Percentiles rank a stretch among this genome's conserved stretches.
These are phyloP conservation scores for Letharia lupina DNA, from an alignment of 495 filamentous ascomycete genomes.

Conservation along the genomic window DNA sequence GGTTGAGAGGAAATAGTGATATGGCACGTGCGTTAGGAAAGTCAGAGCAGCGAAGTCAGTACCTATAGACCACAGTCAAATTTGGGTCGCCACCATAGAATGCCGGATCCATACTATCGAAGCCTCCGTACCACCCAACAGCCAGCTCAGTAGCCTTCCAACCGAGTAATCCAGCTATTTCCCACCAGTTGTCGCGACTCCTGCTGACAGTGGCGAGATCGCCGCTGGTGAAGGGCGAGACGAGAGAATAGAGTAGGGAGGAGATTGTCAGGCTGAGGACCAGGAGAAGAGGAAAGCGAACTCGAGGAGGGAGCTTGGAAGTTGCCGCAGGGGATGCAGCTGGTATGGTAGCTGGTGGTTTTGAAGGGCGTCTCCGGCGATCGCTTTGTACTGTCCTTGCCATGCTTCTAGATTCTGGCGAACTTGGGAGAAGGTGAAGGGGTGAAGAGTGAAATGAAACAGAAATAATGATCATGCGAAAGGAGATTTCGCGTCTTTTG, in stretches of 20 bases:
- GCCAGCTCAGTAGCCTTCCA: slow-evolving; percentile 65
- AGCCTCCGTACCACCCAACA: slow-evolving; percentile 60
- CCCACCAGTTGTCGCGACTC: slow-evolving; percentile 49
- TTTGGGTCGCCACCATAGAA: background rate
- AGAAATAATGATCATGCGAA: background rate
- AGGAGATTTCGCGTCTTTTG: background rate
- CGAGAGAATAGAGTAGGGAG: slow-evolving; percentile 47
- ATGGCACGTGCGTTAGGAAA: slow-evolving; percentile 62
- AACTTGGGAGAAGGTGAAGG: background rate
- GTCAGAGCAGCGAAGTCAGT: slow-evolving; percentile 62
- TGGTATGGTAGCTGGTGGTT: slow-evolving; percentile 20
- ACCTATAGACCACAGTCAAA: slow-evolving; percentile 34
- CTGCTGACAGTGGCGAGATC: slow-evolving; percentile 57
- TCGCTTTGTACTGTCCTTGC: slow-evolving; percentile 10
- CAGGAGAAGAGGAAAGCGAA: slow-evolving; percentile 57
- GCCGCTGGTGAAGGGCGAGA: slow-evolving; percentile 40
- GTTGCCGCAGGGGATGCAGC: slow-evolving; percentile 13
- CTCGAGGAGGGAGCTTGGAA: slow-evolving; percentile 33
- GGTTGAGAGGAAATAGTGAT: slow-evolving; percentile 56
- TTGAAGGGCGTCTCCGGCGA: background rate
- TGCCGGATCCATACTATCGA: slow-evolving; percentile 48
- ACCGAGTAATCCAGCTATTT: slow-evolving; percentile 50
- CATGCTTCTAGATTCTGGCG: background rate
- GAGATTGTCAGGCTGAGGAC: slow-evolving; percentile 54
- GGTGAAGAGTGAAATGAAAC: background rate